Evolutionary conservation across 805 yeast genomes (phyloP).

Genomic region (Candida lessepsii): DNA sequence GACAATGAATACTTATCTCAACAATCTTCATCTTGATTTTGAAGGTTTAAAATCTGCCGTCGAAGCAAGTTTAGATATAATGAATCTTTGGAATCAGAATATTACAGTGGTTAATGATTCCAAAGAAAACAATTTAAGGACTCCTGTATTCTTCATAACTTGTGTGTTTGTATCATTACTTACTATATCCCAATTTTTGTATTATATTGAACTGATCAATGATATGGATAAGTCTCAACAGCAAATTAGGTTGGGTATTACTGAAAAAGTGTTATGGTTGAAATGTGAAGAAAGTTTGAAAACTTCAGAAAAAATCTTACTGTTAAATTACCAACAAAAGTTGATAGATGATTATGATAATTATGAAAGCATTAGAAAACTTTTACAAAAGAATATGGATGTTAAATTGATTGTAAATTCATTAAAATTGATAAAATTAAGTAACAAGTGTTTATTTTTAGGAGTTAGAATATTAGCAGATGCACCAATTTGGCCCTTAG

Average conservation of each 20-base stretch:
- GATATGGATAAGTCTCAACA: slow-evolving; percentile 11
- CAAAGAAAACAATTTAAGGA: slow-evolving; percentile 63
- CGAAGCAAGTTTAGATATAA: slow-evolving; percentile 53
- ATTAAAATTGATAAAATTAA: slow-evolving; percentile 38
- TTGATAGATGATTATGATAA: slow-evolving; percentile 16
- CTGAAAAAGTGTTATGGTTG: slow-evolving; percentile 61
- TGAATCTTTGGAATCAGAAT: slow-evolving; percentile 70
- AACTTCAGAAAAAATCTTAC: slow-evolving; percentile 57
- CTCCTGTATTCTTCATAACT: slow-evolving; percentile 74
- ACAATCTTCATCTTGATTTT: slow-evolving; percentile 48
- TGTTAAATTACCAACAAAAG: slow-evolving; percentile 19
- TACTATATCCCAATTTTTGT: slow-evolving; percentile 61
- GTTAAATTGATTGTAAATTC: slow-evolving; percentile 16
- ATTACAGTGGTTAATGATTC: slow-evolving; percentile 65
- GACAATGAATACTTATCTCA: slow-evolving; percentile 56
- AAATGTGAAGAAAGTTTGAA: slow-evolving; percentile 58
- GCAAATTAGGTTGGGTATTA: slow-evolving; percentile 23
- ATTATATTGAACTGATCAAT: slow-evolving; percentile 45
- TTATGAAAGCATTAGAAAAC: slow-evolving; percentile 47
- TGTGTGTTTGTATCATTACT: slow-evolving; percentile 64
- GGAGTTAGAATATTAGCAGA: slow-evolving; percentile 79
- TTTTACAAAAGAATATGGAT: slow-evolving; percentile 39
- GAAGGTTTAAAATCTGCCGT: slow-evolving; percentile 67
- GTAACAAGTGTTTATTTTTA: slow-evolving; percentile 57
- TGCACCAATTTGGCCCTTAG: slow-evolving; percentile 86